A percentile compares a stretch with the other conserved stretches of the same genome.
These are phyloP conservation scores for Suillus clintonianus DNA, from an alignment of 768 basidiomycete genomes.

Conservation along the genomic window DNA sequence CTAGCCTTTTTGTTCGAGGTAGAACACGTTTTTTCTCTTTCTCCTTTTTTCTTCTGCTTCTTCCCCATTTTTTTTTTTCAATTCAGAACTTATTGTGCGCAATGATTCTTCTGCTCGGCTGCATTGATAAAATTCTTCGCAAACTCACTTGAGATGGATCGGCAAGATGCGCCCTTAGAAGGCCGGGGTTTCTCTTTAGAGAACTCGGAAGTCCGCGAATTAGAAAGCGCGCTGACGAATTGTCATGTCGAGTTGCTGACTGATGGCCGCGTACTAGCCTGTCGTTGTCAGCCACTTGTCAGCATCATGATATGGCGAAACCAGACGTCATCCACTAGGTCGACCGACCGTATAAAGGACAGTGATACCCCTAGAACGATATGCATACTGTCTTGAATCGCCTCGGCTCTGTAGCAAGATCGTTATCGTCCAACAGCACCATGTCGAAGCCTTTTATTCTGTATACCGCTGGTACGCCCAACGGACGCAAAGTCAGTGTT, in stretches of 20 bases:
- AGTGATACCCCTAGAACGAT: not conserved
- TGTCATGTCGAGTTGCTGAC: not conserved
- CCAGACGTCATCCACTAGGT: not conserved
- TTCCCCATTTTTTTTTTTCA: not conserved
- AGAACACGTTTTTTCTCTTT: not conserved
- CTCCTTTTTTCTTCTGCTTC: not conserved
- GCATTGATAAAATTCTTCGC: not conserved
- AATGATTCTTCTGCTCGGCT: not conserved
- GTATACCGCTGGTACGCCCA: conserved; percentile 57
- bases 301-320: not conserved
- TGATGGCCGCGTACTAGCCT: no score
- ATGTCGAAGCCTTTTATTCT: conserved; percentile 42
- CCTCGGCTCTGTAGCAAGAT: conserved; percentile 1
- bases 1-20: not conserved
- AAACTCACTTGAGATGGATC: not conserved
- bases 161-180: not conserved
- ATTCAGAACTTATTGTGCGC: not conserved
- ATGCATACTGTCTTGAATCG: conserved; percentile 2
- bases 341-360: not conserved
- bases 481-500: conserved; percentile 53
- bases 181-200: not conserved
- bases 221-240: not conserved
- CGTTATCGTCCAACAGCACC: not conserved
- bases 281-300: not conserved
- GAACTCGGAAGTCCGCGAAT: not conserved